These are phyloP conservation scores for Apium graveolens DNA, from an alignment of 129 eudicot species.

Conservation along the genomic window DNA sequence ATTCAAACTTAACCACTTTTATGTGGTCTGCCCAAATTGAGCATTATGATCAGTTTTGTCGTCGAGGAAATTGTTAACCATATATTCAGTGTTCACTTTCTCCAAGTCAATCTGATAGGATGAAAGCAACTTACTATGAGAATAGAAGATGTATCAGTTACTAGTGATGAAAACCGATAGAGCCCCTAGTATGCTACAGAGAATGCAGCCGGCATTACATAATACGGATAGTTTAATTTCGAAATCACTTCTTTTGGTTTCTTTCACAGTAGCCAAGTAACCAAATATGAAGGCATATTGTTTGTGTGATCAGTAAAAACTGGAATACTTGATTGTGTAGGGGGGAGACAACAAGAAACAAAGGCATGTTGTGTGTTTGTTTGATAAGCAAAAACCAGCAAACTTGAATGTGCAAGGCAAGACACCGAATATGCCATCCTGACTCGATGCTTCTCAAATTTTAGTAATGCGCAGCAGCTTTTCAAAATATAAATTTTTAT, in stretches of 20 bases:
- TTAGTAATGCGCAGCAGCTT: too few relatives aligned
- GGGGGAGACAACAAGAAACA: not conserved
- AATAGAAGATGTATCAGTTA: not conserved
- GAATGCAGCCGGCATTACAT: not conserved
- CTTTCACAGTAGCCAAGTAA: not conserved
- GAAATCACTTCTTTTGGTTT: not conserved
- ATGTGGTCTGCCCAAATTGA: conserved; percentile 6
- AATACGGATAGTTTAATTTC: not conserved
- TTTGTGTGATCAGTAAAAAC: not conserved
- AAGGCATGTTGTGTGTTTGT: too few relatives aligned
- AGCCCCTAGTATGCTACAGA: not conserved
- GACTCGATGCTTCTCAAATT: too few relatives aligned
- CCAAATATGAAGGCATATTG: not conserved
- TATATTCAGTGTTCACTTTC: conserved; percentile 34
- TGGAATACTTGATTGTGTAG: not conserved
- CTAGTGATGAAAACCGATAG: not conserved
- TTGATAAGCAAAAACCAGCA: too few relatives aligned
- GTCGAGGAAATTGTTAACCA: too few relatives aligned
- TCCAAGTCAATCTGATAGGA: conserved; percentile 61
- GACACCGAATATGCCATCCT: too few relatives aligned
- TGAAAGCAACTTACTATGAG: conserved; percentile 58
- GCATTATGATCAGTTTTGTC: too few relatives aligned
- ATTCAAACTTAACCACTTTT: not conserved
- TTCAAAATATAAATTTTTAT: not conserved
- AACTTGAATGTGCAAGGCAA: too few relatives aligned